phyloP scores from a whole-genome alignment of 768 basidiomycete genomes.

The Tulasnella sp. region DNA sequence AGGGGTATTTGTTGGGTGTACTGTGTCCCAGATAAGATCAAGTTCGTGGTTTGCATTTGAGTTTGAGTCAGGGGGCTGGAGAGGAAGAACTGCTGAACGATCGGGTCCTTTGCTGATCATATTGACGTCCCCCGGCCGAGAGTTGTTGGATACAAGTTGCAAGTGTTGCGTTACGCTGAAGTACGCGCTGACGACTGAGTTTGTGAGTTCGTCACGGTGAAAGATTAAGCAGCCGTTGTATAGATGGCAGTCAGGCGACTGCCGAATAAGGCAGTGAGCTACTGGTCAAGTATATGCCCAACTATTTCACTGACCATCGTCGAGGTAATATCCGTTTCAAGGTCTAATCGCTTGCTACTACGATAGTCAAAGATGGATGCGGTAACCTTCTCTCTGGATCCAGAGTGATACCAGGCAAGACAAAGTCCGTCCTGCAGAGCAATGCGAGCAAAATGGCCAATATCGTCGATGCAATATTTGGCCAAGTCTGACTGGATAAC shows the following conservation, averaged over 20 bases:
- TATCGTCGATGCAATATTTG: not conserved
- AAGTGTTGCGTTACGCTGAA: not conserved
- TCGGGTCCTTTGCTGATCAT: not conserved
- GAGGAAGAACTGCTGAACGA: not conserved
- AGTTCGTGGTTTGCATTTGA: not conserved
- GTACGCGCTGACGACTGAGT: not conserved
- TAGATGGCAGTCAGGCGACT: not conserved
- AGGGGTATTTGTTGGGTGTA: not conserved
- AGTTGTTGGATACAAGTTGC: not conserved
- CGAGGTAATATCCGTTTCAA: not conserved
- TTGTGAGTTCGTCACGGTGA: not conserved
- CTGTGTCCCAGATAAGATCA: not conserved
- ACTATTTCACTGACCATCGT: not conserved
- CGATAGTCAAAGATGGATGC: not conserved
- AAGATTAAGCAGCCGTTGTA: not conserved
- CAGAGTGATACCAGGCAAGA: not conserved
- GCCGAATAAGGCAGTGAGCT: not conserved
- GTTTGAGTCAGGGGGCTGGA: not conserved
- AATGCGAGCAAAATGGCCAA: not conserved
- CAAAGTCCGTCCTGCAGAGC: not conserved
- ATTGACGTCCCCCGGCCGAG: not conserved
- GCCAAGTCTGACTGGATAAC: not conserved
- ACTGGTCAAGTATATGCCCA: not conserved
- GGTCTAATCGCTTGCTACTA: not conserved
- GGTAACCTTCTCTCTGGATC: not conserved